Evolutionary conservation across 345 rosid genomes (phyloP).

Genomic region (Citrus cavaleriei): DNA sequence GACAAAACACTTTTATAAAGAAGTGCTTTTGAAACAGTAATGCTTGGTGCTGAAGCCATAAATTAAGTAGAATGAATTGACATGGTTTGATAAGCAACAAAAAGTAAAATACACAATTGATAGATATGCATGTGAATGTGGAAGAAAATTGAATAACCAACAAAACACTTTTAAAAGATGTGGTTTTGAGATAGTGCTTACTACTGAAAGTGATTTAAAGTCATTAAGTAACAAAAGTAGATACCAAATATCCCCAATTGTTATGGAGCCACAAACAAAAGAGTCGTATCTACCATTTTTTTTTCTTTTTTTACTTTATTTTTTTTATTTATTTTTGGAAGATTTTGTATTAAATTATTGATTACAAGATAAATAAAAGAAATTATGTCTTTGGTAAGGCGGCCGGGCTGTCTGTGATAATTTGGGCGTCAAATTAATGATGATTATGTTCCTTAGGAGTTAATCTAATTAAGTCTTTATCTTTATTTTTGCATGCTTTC

Average conservation of each 20-base stretch:
- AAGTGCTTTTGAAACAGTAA: neutral
- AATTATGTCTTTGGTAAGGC: neutral
- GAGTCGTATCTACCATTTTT: neutral
- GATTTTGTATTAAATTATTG: neutral
- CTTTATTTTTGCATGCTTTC: neutral
- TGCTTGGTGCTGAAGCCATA: neutral
- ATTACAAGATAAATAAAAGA: neutral
- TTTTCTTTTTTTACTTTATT: neutral
- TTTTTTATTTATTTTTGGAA: neutral
- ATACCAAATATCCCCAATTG: neutral
- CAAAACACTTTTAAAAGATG: neutral
- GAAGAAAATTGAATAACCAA: neutral
- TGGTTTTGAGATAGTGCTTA: neutral
- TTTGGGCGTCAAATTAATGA: neutral
- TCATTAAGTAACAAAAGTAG: neutral
- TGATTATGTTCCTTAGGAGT: neutral
- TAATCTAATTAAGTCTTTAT: neutral
- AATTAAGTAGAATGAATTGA: neutral
- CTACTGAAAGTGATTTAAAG: neutral
- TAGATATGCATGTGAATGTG: neutral
- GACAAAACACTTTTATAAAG: neutral
- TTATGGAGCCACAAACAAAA: neutral
- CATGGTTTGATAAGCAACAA: neutral
- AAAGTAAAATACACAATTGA: neutral
- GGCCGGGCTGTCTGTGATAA: neutral